Percentiles rank a stretch among this genome's conserved stretches.
Conservation (phyloP, 345 rosid species). For the Schrenkiella parvula region DNA sequence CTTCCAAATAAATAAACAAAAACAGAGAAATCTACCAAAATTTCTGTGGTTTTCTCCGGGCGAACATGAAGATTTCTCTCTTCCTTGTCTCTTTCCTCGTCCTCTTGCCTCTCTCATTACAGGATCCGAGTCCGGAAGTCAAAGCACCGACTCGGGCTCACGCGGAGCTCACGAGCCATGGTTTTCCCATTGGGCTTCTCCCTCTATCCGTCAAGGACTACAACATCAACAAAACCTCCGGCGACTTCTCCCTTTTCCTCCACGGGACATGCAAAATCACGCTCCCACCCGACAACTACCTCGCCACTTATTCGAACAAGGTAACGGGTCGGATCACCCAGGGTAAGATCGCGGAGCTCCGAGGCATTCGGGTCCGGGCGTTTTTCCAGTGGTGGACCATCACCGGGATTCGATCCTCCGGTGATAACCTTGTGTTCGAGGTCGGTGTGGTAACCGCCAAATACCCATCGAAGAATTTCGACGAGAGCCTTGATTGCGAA, state of each 20-base stretch:
- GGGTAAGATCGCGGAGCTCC: conserved; percentile 68
- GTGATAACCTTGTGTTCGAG: conserved; percentile 76
- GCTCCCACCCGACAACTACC: conserved; percentile 89
- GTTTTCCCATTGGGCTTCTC: conserved; percentile 85
- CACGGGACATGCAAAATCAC: conserved; percentile 64
- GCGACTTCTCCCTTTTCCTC: conserved; percentile 64
- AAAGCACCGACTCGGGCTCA: conserved; percentile 54
- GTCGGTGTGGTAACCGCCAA: conserved; percentile 71
- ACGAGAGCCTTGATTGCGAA: conserved; percentile 58
- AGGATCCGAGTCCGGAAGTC: conserved; percentile 27
- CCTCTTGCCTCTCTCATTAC: conserved; percentile 31
- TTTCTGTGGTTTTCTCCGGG: neutral
- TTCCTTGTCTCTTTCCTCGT: conserved; percentile 27
- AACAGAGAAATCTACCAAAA: neutral
- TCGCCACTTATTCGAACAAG: conserved; percentile 71
- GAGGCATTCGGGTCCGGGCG: conserved; percentile 80
- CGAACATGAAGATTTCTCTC: conserved; percentile 32
- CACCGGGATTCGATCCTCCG: conserved; percentile 72
- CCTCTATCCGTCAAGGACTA: conserved; percentile 56
- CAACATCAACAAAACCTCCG: conserved; percentile 61
- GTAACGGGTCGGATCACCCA: conserved; percentile 62
- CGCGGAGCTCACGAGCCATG: conserved; percentile 56
- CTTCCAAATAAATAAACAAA: neutral
- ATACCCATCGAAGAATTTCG: conserved; percentile 71
- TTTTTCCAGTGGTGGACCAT: conserved; percentile 84